Base-by-base conservation (phyloP, 2,329 filamentous ascomycete species). In the Chalara sp. region DNA sequence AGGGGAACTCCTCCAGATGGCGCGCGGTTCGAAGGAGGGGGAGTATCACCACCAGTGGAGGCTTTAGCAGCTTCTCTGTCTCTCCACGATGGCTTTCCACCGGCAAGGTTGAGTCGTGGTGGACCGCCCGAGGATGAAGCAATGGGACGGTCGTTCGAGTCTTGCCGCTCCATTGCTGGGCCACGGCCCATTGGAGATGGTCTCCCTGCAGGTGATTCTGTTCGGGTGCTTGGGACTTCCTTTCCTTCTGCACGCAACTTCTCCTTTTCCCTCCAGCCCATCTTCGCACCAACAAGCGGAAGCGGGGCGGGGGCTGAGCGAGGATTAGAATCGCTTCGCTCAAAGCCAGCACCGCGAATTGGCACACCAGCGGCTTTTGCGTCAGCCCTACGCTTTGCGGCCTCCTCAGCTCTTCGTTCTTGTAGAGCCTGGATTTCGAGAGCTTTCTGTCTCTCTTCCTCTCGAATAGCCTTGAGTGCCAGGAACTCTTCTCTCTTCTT, bases 391-490 rank as follows among this genome's bases (percentile, higher is more conserved):
- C 86, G 82, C 58, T 86, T 86, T 70, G 91, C 82, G 12, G 89
- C 91, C 68, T 96, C 91, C 62, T 93, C 90, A 69, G 95, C 91
- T 67, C 88, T 84, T 65, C 89, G 81, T 61, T 81, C 83, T 71
- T 96, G 92, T 60, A 81, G 71, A 10, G 81, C 81, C 45, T 76
- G 79, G 68, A 78, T 80, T 71, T 85, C 81, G 55, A 79, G 65
- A 53, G 73, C 71, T 68, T 90, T 86, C 70, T 95, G 78, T 50
- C 80, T 78, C 68, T 86, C 81, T 67, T 75, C 75, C 58, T 83
- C 80, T 60, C 81, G 76, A 67, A 84, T 76, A 61, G 84, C 81
- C 72, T 82, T 83, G 68, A 79, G 69, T 59, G 76, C 86, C 60
- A 81, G 79, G 65, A 90, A 72, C 65, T 84, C 81, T 53, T 82